Evolutionary conservation across 192 early-diverging fungal species (phyloP).

Genomic region (Kickxella alabastrina): DNA sequence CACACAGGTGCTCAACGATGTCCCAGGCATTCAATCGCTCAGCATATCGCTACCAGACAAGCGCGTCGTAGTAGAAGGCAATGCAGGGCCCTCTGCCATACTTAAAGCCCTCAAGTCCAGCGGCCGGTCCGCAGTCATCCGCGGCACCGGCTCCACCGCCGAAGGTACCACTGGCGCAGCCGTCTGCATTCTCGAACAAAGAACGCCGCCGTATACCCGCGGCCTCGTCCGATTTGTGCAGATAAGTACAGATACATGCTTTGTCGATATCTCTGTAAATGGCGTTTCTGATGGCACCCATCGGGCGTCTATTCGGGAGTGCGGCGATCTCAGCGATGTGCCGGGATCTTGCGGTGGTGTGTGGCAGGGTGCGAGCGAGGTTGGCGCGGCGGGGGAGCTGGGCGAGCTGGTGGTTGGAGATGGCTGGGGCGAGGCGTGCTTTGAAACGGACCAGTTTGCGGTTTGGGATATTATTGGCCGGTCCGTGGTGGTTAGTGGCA

Average conservation of each 20-base stretch:
- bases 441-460: conserved; percentile 69
- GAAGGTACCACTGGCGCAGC: conserved; percentile 71
- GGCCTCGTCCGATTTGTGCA: conserved; percentile 84
- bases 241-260: conserved; percentile 61
- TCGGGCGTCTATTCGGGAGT: conserved; percentile 72
- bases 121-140: conserved; percentile 71
- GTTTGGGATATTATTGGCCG: conserved; percentile 91
- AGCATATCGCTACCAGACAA: conserved; percentile 66
- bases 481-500: conserved; percentile 59
- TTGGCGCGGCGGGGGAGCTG: conserved; percentile 58
- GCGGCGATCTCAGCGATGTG: conserved; percentile 65
- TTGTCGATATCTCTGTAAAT: conserved; percentile 79
- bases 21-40: conserved; percentile 59
- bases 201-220: conserved; percentile 39
- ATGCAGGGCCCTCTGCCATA: conserved; percentile 49
- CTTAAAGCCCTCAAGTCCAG: conserved; percentile 63
- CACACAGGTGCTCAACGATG: conserved; percentile 52
- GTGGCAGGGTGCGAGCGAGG: conserved; percentile 23
- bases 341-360: conserved; percentile 42
- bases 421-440: conserved; percentile 71
- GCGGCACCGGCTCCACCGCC: conserved; percentile 64
- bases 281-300: conserved; percentile 62
- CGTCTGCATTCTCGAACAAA: conserved; percentile 90
- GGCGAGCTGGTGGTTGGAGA: conserved; percentile 64
- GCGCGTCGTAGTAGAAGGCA: conserved; percentile 72